Evolutionary conservation across 495 filamentous ascomycete species (phyloP).

Genomic region (Neurospora terricola): DNA sequence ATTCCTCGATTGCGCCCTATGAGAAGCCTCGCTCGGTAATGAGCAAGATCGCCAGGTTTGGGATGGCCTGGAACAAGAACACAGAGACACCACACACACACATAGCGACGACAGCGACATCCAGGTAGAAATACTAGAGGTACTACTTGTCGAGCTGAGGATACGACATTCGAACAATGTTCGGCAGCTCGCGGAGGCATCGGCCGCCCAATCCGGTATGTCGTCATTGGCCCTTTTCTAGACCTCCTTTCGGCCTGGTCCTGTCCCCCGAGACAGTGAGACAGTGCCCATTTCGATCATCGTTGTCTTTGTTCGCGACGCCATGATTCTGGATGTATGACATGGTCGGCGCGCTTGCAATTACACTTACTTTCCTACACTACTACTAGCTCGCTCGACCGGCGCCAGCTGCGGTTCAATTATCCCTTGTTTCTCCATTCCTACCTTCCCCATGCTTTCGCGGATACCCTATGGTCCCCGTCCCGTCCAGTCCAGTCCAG

Average conservation of each 20-base stretch:
- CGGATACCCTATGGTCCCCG: not conserved
- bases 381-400: not conserved
- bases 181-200: slow-evolving; percentile 33
- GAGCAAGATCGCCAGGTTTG: not conserved
- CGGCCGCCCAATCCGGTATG: slow-evolving; percentile 37
- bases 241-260: not conserved
- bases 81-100: not conserved
- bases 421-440: not conserved
- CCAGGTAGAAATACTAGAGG: not conserved
- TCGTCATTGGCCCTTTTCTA: slow-evolving; percentile 19
- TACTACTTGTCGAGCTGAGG: not conserved
- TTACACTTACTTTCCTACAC: not conserved
- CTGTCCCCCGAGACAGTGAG: not conserved
- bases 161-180: slow-evolving; percentile 26
- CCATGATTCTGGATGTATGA: not conserved
- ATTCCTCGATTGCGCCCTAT: not conserved
- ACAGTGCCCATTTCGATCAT: not conserved
- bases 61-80: not conserved
- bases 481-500: not conserved
- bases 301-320: not conserved
- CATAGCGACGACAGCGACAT: not conserved
- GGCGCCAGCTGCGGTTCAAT: slow-evolving; percentile 1
- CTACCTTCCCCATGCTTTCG: not conserved
- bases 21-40: not conserved
- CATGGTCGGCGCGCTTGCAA: not conserved